Evolutionary conservation across 495 filamentous ascomycete species (phyloP), one percentile per base, ranked within the genome.

Genomic region (Parachaetomium inaequale): DNA sequence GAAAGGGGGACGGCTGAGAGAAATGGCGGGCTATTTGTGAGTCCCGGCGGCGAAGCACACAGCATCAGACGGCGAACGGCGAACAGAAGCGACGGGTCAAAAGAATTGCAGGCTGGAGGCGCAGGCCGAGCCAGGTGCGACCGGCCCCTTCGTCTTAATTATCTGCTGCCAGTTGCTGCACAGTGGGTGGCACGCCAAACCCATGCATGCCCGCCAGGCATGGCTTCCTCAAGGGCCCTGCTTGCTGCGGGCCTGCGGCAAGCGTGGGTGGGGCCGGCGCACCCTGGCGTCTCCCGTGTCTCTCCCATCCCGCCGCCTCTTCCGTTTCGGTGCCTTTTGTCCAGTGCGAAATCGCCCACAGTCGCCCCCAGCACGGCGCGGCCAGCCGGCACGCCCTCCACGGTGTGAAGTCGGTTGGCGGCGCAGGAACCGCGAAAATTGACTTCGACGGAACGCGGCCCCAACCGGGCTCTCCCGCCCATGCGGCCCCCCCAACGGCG

Each of bases 401-500:
- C 45, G 21, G 45, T 49, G 45, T 21, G 45, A 49, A 8, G n/a
- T 5, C 36, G 36, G 17, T 40, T 40, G 12, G 10, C 12, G 36
- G 14, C 36, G 14, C 10, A 40, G 12, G 17, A 40, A 40, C 14
- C 10, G 36, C 14, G 17, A 7, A 46, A 23, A n/a, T 17, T 23
- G n/a, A 19, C n/a, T 23, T 19, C 42, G 2, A 46, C 42, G 10
- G 42, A 7, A 19, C 0, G 42, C 19, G 42, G 5, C 17, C 52
- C 19, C 19, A 17, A 19, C 32, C 54, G 54, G 54, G 54, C 14
- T 56, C 54, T 45, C 54, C 54, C 54, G 54, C 26, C 36, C 54
- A 29, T 25, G 53, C 54, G 54, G 58, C 3, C 42, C 55, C n/a
- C 42, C 19, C 45, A 63, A 63, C 61, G 54, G 61, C 46, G 38